Base-by-base conservation (phyloP, 345 rosid species). In the Heritiera littoralis region DNA sequence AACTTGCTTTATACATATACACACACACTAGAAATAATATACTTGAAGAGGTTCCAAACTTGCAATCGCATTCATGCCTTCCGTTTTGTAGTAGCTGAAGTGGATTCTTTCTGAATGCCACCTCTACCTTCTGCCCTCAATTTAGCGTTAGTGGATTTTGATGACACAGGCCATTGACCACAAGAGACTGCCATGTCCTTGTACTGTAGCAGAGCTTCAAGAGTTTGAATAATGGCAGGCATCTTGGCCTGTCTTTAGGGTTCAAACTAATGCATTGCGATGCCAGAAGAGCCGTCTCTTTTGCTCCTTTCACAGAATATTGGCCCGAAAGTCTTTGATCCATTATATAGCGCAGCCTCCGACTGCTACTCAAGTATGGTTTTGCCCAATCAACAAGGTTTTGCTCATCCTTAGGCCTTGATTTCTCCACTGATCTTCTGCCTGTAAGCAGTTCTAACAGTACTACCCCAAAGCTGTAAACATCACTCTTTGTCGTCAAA, bases 171-270 rank as follows among this genome's bases (percentile, higher is more conserved):
- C 94, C 95, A 90, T 1, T 92, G 95, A 32, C 97, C 94, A 15
- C 88, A 84, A 1, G 92, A 84, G 67, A 92, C 83, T 0, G 96
- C 94, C 98, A 95, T 93, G 88, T 95, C 97, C 82, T 85, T 91
- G 48, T 86, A 86, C 28, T 85, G 80, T 41, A 86, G 85, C 17
- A 93, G 83, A 65, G 88, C 84, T 85, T 89, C 94, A 61, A 95
- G 92, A 3, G 88, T 72, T 46, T 92, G 93, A n/a, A 90, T 83
- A 20, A 93, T 55, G 55, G 87, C 86, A 9, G 89, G 85, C 98
- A 93, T 92, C 78, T 91, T 1, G 99, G 99, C 78, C 99, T 86
- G 80, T 95, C 97, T 82, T 88, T 95, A 18, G 99, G 98, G 83
- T 89, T 91, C 81, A 89, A 81, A 68, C 96, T 92, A 35, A 88